Evolutionary conservation across 192 early-diverging fungal genomes (phyloP), one percentile per base, ranked within the genome.

Genomic region (Podila clonocystis): DNA sequence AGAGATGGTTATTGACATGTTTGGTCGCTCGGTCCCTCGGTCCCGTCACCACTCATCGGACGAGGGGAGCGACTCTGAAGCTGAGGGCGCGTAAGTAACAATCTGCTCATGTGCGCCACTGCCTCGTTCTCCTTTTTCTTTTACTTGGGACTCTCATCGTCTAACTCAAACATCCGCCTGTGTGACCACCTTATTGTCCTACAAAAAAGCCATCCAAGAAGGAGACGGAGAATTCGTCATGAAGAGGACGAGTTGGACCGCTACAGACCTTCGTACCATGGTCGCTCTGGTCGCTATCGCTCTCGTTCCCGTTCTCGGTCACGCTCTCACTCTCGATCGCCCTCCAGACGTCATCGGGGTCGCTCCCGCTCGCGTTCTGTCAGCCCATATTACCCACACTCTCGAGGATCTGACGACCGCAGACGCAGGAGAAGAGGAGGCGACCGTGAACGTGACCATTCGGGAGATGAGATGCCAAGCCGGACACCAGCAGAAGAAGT

Each of bases 1-100:
- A 34, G 77, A 80, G 30, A 80, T 80, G 77, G 63, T 80, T 5
- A 50, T 80, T 45, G 71, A 80, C 49, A 67, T 68, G 57, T 80
- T 73, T 63, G 77, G 77, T 29, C 70, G 77, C 28, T 80, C 77
- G 5, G 67, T 80, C 50, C 77, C 77, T 65, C 70, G 65, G 26
- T 80, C 77, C 17, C 65, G 77, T 11, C 71, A 64, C 41, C 77
- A 80, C 30, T 80, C 77, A 0, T 80, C 71, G 0, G 77, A 80
- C 48, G 77, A 72, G 20, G 71, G 77, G 8, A 72, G 70, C n/a
- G 77, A 80, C 20, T 64, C 41, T 50, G 77, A 72, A 13, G 55
- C 19, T 13, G 77, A 69, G 15, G 62, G 26, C 52, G 61, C 50
- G 77, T 80, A 80, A 72, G 70, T 73, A 24, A 49, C 20, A 50